Evolutionary conservation across 495 filamentous ascomycete species (phyloP).

Genomic region (Collariella sp.): DNA sequence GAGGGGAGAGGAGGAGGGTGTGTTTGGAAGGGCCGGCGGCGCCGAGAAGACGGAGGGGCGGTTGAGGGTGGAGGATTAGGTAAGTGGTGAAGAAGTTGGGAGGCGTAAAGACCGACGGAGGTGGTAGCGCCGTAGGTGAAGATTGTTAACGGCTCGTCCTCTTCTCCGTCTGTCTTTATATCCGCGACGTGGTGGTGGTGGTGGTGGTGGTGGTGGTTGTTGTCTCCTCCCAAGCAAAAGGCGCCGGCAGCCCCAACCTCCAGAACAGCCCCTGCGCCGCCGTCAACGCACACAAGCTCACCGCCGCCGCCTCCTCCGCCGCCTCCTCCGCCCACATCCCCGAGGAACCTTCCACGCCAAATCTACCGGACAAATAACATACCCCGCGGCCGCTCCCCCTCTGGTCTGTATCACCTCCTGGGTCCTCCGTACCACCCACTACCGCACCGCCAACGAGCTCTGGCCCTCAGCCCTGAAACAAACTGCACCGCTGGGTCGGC

Average conservation of each 20-base stretch:
- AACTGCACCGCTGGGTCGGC: no score
- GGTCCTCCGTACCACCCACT: no score
- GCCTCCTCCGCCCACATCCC: no score
- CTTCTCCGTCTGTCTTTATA: neutral
- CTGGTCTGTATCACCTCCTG: no score
- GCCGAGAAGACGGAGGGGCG: no score
- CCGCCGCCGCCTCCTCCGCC: constrained; percentile 26
- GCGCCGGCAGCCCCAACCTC: constrained; percentile 25
- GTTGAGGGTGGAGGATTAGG: no score
- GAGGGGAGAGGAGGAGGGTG: constrained; percentile 34
- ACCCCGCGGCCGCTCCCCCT: no score
- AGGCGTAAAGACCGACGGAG: constrained; percentile 32
- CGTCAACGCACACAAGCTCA: constrained; percentile 26
- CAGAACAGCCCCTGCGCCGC: constrained; percentile 31
- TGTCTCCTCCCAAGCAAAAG: constrained; percentile 20
- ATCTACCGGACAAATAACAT: constrained; percentile 23
- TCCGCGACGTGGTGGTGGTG: no score
- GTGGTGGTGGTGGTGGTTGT: no score
- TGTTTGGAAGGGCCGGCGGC: constrained; percentile 23
- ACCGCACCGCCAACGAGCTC: no score
- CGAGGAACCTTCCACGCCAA: constrained; percentile 32
- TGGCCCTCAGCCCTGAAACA: no score
- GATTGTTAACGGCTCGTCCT: constrained; percentile 3
- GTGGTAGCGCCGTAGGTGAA: constrained; percentile 39
- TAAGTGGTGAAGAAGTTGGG: constrained; percentile 32